phyloP scores from a whole-genome alignment of 1,139 yeast species.

The Barnettozyma hawaiiensis region DNA sequence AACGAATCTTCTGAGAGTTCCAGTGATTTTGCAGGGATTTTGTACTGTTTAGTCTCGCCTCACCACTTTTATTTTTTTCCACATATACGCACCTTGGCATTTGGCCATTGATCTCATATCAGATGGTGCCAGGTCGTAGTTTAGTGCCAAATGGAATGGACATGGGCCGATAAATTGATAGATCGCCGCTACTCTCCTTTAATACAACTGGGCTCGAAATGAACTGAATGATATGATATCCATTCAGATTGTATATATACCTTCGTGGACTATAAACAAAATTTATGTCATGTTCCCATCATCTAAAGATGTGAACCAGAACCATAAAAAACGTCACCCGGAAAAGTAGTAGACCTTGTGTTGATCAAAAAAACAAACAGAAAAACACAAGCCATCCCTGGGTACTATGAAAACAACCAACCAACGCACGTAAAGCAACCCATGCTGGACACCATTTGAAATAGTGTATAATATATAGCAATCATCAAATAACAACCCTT shows the following conservation, averaged over 20 bases:
- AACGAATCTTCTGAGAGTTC: no score
- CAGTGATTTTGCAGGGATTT: no score
- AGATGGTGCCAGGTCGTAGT: no score
- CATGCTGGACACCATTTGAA: neutral
- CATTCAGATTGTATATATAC: neutral
- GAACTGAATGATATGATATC: neutral
- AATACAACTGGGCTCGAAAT: neutral
- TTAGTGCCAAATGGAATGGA: no score
- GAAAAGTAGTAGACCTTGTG: neutral
- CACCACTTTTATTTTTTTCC: no score
- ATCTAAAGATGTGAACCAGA: neutral
- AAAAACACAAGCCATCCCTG: no score
- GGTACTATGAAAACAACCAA: neutral
- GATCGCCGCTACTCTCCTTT: no score
- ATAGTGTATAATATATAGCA: slow-evolving; percentile 1
- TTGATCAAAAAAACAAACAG: neutral
- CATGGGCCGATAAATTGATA: no score
- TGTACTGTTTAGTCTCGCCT: no score
- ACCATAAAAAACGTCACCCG: neutral
- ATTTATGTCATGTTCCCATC: neutral
- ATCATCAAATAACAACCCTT: neutral
- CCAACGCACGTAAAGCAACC: neutral
- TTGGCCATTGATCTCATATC: no score
- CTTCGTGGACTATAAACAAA: neutral
- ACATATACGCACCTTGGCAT: no score